A percentile compares a stretch with the other conserved stretches of the same genome.
These are phyloP conservation scores for Sarcocystis neurona DNA, from an alignment of 169 alveolate genomes.

Conservation along the genomic window DNA sequence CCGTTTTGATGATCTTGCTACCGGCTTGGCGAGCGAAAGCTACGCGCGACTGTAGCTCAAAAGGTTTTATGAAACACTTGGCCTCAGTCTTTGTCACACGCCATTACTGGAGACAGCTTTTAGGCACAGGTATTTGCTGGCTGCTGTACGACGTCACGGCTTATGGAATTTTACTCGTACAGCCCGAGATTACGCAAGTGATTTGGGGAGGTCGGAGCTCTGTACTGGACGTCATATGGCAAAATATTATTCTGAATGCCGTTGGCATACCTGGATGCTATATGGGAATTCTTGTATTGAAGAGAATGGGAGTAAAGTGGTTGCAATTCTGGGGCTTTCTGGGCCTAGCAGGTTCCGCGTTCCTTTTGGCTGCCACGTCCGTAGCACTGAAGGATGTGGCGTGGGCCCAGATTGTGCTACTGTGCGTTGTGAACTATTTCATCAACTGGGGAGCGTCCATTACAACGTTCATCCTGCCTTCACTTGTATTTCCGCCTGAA, in stretches of 20 bases:
- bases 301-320: conserved; percentile 61
- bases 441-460: conserved; percentile 63
- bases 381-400: neutral
- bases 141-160: conserved; percentile 59
- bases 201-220: conserved; percentile 34
- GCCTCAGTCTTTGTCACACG: conserved; percentile 22
- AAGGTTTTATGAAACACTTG: conserved; percentile 19
- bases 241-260: conserved; percentile 43
- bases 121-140: conserved; percentile 64
- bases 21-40: conserved; percentile 53
- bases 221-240: conserved; percentile 23
- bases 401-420: conserved; percentile 51
- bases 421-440: conserved; percentile 43
- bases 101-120: conserved; percentile 37
- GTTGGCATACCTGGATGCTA: conserved; percentile 59
- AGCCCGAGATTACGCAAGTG: conserved; percentile 58
- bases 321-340: conserved; percentile 62
- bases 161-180: conserved; percentile 50
- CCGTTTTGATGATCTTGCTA: conserved; percentile 50
- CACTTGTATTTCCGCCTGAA: conserved; percentile 52
- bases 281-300: conserved; percentile 57
- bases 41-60: neutral
- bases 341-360: conserved; percentile 45
- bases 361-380: conserved; percentile 49
- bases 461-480: conserved; percentile 59